phyloP scores from a whole-genome alignment of 441 rosid species.

The Aleurites moluccanus region DNA sequence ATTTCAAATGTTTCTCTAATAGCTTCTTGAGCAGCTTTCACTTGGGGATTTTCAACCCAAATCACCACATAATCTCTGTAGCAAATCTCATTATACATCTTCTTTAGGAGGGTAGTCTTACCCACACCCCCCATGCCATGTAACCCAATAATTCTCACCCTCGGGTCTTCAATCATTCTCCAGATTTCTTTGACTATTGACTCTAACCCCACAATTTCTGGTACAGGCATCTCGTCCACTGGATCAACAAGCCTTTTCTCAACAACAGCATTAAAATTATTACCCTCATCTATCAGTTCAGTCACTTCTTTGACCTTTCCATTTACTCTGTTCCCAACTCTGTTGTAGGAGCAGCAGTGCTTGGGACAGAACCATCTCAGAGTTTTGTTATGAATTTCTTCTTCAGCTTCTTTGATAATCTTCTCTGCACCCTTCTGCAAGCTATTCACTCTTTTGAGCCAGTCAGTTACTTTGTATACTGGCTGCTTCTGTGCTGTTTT shows the following conservation, averaged over 20 bases:
- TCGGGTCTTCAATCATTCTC: constrained; percentile 13
- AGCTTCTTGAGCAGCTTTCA: constrained; percentile 19
- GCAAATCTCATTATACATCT: constrained; percentile 15
- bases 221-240: constrained; percentile 18
- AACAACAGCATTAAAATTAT: background rate
- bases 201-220: constrained; percentile 22
- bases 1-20: constrained; percentile 15
- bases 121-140: constrained; percentile 30
- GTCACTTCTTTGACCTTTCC: background rate
- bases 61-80: constrained; percentile 8
- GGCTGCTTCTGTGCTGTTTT: background rate
- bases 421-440: background rate
- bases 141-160: constrained; percentile 19
- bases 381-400: background rate
- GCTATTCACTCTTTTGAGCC: background rate
- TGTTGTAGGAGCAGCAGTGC: constrained; percentile 1
- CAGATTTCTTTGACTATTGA: constrained; percentile 1
- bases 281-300: background rate
- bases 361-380: constrained; percentile 14
- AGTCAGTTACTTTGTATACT: background rate
- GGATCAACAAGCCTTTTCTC: background rate
- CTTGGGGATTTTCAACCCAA: constrained; percentile 20
- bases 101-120: constrained; percentile 30
- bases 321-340: background rate
- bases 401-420: background rate